phyloP scores from a whole-genome alignment of 202 grass and related monocot genomes.

The Elaeis oleifera region DNA sequence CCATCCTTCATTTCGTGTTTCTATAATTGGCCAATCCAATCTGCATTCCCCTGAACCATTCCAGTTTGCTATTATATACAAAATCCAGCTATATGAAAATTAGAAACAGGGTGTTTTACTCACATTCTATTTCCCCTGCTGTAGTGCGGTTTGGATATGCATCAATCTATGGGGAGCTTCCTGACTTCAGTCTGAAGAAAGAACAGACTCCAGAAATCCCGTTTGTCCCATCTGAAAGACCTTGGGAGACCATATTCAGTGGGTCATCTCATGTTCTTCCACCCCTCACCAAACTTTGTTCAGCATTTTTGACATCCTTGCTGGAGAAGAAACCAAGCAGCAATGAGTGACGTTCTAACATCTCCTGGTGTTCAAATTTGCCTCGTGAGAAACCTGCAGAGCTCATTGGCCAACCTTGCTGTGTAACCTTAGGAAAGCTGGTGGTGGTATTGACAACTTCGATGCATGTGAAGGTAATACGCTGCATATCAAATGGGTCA shows the following conservation, averaged over 20 bases:
- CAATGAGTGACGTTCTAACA: conserved; percentile 27
- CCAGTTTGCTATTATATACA: too few species aligned
- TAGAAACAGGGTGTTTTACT: too few species aligned
- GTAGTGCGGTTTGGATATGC: conserved; percentile 55
- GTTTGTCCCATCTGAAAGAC: conserved; percentile 65
- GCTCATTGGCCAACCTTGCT: too few species aligned
- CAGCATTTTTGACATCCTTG: conserved; percentile 63
- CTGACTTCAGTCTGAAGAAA: conserved; percentile 38
- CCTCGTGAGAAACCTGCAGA: too few species aligned
- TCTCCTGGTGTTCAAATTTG: neutral
- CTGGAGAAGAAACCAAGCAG: conserved; percentile 50
- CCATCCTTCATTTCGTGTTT: too few species aligned
- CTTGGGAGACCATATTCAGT: conserved; percentile 90
- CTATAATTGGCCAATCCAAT: too few species aligned
- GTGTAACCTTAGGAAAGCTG: too few species aligned
- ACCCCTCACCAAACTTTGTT: conserved; percentile 72
- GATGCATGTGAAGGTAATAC: too few species aligned
- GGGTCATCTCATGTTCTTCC: conserved; percentile 80
- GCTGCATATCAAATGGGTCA: too few species aligned
- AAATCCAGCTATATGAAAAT: too few species aligned
- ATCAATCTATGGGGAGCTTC: conserved; percentile 71
- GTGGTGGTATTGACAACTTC: too few species aligned
- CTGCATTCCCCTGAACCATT: too few species aligned
- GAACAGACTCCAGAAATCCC: conserved; percentile 39
- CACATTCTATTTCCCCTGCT: conserved; percentile 5